phyloP scores from a whole-genome alignment of 2,329 filamentous ascomycete genomes.

The Botrytis pseudocinerea region DNA sequence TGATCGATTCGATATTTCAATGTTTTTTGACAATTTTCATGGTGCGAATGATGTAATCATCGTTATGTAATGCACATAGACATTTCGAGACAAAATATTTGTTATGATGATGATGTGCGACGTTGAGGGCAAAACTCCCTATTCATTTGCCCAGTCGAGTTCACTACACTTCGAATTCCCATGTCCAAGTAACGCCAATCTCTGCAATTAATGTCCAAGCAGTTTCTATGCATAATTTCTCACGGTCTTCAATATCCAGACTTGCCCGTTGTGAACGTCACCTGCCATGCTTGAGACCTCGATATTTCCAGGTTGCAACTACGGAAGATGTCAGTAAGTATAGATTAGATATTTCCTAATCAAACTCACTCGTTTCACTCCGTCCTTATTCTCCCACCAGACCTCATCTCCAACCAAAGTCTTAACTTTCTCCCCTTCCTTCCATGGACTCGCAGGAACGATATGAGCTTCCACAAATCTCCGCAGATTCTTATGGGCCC shows the following conservation, averaged over 20 bases:
- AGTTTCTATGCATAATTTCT: conserved; percentile 37
- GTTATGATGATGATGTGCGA: not conserved
- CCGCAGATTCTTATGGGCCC: conserved; percentile 74
- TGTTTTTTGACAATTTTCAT: not conserved
- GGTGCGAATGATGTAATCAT: not conserved
- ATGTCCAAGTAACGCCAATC: not conserved
- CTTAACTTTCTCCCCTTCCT: conserved; percentile 62
- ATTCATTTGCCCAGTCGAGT: not conserved
- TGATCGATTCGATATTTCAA: not conserved
- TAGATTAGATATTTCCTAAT: not conserved
- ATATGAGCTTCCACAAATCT: conserved; percentile 87
- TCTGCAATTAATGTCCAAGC: not conserved
- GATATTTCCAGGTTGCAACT: conserved; percentile 78
- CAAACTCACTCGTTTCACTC: conserved; percentile 62
- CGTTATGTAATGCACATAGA: not conserved
- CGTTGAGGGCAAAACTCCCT: not conserved
- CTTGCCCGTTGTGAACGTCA: conserved; percentile 81
- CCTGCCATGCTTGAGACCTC: conserved; percentile 74
- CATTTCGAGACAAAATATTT: not conserved
- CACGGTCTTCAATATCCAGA: conserved; percentile 61
- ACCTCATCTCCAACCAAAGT: conserved; percentile 68
- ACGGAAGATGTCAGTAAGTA: conserved; percentile 13
- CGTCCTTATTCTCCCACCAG: conserved; percentile 78
- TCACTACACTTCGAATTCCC: not conserved
- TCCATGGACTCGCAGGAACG: conserved; percentile 74